phyloP scores from a whole-genome alignment of 345 rosid genomes.

The Erodium maritimum region DNA sequence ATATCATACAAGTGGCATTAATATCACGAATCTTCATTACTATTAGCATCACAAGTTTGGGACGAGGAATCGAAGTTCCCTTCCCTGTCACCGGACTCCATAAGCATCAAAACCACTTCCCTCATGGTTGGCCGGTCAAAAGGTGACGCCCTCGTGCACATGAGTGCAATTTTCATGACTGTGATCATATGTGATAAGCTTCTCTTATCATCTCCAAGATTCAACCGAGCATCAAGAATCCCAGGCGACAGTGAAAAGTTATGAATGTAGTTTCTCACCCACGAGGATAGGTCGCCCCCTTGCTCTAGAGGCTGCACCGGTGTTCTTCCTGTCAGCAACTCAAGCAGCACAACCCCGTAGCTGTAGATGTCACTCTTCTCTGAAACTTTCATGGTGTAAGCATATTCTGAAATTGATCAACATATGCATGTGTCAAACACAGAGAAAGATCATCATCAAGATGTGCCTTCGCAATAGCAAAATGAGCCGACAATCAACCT shows the following conservation, averaged over 20 bases:
- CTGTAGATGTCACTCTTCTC: constrained; percentile 26
- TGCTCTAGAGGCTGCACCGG: constrained; percentile 22
- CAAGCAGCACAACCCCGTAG: constrained; percentile 16
- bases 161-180: constrained; percentile 19
- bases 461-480: background rate
- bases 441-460: background rate
- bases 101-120: constrained; percentile 25
- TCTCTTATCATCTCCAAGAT: background rate
- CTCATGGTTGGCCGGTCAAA: constrained; percentile 23
- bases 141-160: constrained; percentile 22
- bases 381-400: constrained; percentile 25
- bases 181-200: constrained; percentile 15
- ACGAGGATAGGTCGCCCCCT: constrained; percentile 22
- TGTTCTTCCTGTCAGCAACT: constrained; percentile 13
- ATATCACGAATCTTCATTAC: no score
- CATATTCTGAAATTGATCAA: constrained; percentile 11
- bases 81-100: constrained; percentile 16
- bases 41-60: constrained; percentile 7
- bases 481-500: background rate
- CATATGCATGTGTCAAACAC: background rate
- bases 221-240: constrained; percentile 17
- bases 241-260: constrained; percentile 8
- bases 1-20: no score
- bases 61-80: constrained; percentile 7
- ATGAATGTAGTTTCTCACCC: constrained; percentile 11